These are phyloP conservation scores for Ceratobasidium sp. DNA, from an alignment of 1,284 basidiomycete species.

Conservation along the genomic window DNA sequence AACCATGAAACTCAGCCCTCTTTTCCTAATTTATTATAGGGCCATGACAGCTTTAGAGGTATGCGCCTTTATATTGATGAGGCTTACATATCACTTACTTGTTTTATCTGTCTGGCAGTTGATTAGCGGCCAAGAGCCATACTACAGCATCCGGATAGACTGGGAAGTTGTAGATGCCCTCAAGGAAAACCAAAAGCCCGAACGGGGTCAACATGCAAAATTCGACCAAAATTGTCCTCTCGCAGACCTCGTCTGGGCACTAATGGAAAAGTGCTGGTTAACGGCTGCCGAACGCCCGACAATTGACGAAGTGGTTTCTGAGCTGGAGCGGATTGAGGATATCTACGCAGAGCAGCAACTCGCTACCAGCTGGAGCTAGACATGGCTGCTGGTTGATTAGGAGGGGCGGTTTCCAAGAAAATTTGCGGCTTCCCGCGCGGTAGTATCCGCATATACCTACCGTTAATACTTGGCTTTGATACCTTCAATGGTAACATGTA, in stretches of 20 bases:
- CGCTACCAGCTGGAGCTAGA: not conserved
- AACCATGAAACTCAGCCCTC: not conserved
- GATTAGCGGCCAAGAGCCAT: slow-evolving; percentile 5
- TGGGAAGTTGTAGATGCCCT: not conserved
- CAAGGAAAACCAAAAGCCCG: not conserved
- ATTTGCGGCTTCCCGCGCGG: no score
- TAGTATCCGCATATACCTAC: no score
- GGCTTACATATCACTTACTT: not conserved
- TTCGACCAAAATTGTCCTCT: slow-evolving; percentile 19
- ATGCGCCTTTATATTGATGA: not conserved
- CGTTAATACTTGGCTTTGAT: no score
- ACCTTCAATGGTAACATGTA: no score
- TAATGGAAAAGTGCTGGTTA: slow-evolving; percentile 28
- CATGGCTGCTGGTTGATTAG: no score
- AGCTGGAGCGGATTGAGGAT: slow-evolving; percentile 6
- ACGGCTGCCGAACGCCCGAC: not conserved
- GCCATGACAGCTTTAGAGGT: slow-evolving; percentile 37
- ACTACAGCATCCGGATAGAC: not conserved
- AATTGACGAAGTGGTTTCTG: slow-evolving; percentile 5
- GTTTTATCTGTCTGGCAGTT: not conserved
- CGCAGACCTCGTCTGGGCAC: slow-evolving; percentile 16
- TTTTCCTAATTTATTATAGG: not conserved
- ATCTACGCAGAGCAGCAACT: slow-evolving; percentile 1
- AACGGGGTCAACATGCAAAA: not conserved
- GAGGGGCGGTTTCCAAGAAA: no score